Conservation (phyloP, 1,284 basidiomycete species). For the Stereum hirsutum region DNA sequence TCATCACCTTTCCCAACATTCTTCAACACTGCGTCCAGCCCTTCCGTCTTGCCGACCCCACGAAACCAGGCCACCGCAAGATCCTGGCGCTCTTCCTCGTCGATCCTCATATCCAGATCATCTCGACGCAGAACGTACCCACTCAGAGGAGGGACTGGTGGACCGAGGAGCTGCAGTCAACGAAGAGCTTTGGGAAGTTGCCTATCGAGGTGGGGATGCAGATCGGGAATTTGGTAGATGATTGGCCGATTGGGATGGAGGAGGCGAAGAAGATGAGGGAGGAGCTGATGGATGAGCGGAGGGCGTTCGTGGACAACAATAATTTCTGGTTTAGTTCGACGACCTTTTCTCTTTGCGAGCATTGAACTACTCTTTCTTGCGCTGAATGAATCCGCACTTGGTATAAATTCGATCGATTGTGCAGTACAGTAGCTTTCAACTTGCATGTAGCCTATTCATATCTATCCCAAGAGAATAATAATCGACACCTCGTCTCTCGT, state of each 20-base stretch:
- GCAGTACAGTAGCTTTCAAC: too few species aligned
- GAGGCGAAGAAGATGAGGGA: neutral
- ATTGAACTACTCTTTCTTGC: too few species aligned
- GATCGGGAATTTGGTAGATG: neutral
- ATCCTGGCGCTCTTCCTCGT: conserved; percentile 25
- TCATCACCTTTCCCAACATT: conserved; percentile 24
- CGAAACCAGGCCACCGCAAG: conserved; percentile 22
- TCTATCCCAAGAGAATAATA: too few species aligned
- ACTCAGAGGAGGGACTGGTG: conserved; percentile 15
- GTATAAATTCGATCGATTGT: too few species aligned
- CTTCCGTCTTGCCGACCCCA: conserved; percentile 19
- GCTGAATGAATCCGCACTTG: too few species aligned
- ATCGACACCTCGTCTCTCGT: too few species aligned
- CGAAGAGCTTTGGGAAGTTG: neutral
- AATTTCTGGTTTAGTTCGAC: neutral
- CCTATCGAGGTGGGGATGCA: neutral
- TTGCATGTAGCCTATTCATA: too few species aligned
- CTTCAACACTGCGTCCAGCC: conserved; percentile 25
- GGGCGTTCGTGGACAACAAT: neutral
- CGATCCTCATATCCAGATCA: conserved; percentile 15
- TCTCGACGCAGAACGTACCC: conserved; percentile 12
- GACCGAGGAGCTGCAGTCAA: conserved; percentile 8
- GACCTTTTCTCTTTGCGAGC: neutral
- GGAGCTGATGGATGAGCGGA: neutral
- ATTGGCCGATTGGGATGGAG: conserved; percentile 4